Evolutionary conservation across 768 basidiomycete genomes (phyloP), one percentile per base, ranked within the genome.

Genomic region (Serendipita sp.): DNA sequence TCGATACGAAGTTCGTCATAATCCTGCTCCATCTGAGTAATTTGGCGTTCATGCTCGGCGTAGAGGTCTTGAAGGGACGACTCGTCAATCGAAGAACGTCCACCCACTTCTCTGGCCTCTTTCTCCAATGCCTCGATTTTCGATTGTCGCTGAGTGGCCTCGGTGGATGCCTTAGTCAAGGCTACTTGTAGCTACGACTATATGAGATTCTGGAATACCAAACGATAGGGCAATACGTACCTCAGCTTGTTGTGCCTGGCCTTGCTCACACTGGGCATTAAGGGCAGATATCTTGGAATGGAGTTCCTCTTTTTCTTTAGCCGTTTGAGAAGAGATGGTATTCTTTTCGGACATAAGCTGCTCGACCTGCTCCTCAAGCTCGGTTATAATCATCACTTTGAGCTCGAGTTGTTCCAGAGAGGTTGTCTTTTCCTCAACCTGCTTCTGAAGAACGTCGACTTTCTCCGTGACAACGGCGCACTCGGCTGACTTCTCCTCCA

Each of bases 41-140:
- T 60, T 38, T 60, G 56, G 4, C 56, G 11, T 35, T 60, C 56
- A 36, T 60, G 56, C 34, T 60, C 56, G 10, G 56, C 56, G 18
- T 60, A 60, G 28, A 60, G 56, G 32, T 60, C 56, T 38, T 60
- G 56, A 16, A 60, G 11, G 30, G 28, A 38, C 10, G 56, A 60
- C 36, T 60, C 56, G 56, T 60, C 56, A 35, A 60, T 60, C 8
- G 56, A 60, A 30, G 56, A 60, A n/a, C 56, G 56, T 30, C 56
- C 28, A 8, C 56, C 56, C 36, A 11, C 10, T 38, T 60, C 56
- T 36, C 18, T 60, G 28, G 56, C 28, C 35, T 60, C 56, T 30
- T 60, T 60, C 36, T 60, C 34, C 28, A 60, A 35, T 36, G 35
- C 18, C 16, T 28, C 56, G 8, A 60, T 60, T 18, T 38, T n/a